A percentile compares a stretch with the other conserved stretches of the same genome.
Conservation (phyloP, 1,139 yeast genomes). For the Wickerhamiella infanticola region DNA sequence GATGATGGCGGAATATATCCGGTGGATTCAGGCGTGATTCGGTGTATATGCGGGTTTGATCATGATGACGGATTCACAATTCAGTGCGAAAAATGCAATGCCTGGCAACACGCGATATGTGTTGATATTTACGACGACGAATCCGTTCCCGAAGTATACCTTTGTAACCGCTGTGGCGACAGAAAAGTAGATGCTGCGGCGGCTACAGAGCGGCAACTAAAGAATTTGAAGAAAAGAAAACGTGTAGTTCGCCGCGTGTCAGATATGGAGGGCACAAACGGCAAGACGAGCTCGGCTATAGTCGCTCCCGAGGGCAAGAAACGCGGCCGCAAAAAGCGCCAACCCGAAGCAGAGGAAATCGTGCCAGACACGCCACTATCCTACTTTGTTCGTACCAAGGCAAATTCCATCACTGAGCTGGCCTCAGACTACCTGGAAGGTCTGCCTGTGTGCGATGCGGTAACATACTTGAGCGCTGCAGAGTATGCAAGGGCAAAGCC, state of each 20-base stretch:
- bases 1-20: constrained; percentile 2
- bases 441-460: no score
- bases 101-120: constrained; percentile 92
- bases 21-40: constrained; percentile 43
- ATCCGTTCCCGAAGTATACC: constrained; percentile 70
- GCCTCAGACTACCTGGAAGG: background rate
- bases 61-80: constrained; percentile 94
- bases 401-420: background rate
- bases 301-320: constrained; percentile 1
- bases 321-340: constrained; percentile 3
- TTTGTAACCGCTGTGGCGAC: constrained; percentile 63
- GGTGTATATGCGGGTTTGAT: constrained; percentile 76
- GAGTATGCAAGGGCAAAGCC: constrained; percentile 17
- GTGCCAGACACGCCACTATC: background rate
- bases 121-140: constrained; percentile 60
- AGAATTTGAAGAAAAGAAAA: constrained; percentile 5
- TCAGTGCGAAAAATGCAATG: constrained; percentile 79
- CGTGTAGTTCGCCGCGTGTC: constrained; percentile 3
- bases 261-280: background rate
- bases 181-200: constrained; percentile 38
- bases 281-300: background rate
- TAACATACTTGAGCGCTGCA: constrained; percentile 9
- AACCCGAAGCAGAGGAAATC: background rate
- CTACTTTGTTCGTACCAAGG: background rate
- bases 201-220: constrained; percentile 28